A percentile compares a stretch with the other conserved stretches of the same genome.
Conservation (phyloP, 768 basidiomycete species). For the Gloeophyllum trabeum region DNA sequence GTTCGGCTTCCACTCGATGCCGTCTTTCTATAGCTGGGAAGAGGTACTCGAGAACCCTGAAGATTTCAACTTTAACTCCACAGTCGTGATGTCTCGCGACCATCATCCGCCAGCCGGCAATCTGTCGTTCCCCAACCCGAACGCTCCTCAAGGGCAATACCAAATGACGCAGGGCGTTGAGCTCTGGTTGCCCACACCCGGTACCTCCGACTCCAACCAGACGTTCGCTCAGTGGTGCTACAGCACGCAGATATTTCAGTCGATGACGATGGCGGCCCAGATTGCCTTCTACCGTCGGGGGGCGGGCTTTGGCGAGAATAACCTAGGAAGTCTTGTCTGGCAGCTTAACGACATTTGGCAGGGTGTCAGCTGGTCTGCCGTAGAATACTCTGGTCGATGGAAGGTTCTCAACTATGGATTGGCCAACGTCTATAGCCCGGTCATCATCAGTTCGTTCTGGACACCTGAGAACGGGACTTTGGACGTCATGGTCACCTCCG, state of each 20-base stretch:
- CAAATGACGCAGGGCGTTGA: slow-evolving; percentile 42
- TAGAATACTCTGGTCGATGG: slow-evolving; percentile 50
- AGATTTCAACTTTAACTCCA: slow-evolving; percentile 48
- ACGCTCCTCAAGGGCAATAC: slow-evolving; percentile 37
- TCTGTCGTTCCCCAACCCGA: slow-evolving; percentile 44
- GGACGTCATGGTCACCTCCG: slow-evolving; percentile 38
- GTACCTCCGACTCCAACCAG: slow-evolving; percentile 34
- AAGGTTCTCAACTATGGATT: slow-evolving; percentile 46
- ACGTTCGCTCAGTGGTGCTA: slow-evolving; percentile 57
- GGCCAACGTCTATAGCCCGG: slow-evolving; percentile 30
- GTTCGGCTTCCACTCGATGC: slow-evolving; percentile 58
- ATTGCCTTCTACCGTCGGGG: slow-evolving; percentile 49
- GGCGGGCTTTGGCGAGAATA: slow-evolving; percentile 46
- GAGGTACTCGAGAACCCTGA: slow-evolving; percentile 37
- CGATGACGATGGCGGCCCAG: slow-evolving; percentile 47
- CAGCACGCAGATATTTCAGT: slow-evolving; percentile 51
- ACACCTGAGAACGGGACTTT: slow-evolving; percentile 33
- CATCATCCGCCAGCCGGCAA: slow-evolving; percentile 44
- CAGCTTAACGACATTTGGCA: slow-evolving; percentile 56
- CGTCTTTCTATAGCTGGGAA: slow-evolving; percentile 51
- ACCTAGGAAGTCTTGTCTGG: slow-evolving; percentile 48
- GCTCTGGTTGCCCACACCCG: slow-evolving; percentile 43
- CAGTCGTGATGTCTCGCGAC: slow-evolving; percentile 41
- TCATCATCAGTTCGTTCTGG: slow-evolving; percentile 48
- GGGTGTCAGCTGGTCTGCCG: slow-evolving; percentile 40